Evolutionary conservation across 192 early-diverging fungal species (phyloP).

Genomic region (Linnemannia elongata): DNA sequence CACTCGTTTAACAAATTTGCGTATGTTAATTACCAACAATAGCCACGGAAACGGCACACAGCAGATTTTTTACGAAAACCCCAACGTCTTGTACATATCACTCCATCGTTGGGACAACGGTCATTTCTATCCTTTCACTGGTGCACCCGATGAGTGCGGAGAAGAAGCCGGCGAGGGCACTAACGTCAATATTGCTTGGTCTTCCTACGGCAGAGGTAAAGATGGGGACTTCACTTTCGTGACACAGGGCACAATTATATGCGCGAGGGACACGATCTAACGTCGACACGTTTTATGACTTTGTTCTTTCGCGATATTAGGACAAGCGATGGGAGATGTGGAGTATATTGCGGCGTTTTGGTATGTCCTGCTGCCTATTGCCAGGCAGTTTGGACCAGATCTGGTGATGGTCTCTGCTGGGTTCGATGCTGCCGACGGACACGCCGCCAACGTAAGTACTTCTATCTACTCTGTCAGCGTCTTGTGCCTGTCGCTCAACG

Average conservation of each 20-base stretch:
- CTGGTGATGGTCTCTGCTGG: slow-evolving; percentile 81
- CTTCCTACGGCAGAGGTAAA: slow-evolving; percentile 61
- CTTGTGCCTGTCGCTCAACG: no score
- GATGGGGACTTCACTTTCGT: background rate
- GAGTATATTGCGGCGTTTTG: slow-evolving; percentile 82
- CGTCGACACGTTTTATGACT: background rate
- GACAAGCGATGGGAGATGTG: slow-evolving; percentile 73
- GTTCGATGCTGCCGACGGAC: slow-evolving; percentile 81
- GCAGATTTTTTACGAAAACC: slow-evolving; percentile 76
- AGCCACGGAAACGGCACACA: slow-evolving; percentile 83
- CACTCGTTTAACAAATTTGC: no score
- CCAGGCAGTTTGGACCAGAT: slow-evolving; percentile 79
- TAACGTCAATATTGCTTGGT: slow-evolving; percentile 67
- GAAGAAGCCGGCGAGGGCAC: slow-evolving; percentile 64
- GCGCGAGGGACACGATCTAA: no score
- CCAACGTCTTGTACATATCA: slow-evolving; percentile 79
- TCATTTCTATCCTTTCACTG: slow-evolving; percentile 78
- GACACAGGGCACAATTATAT: background rate
- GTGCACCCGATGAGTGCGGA: slow-evolving; percentile 69
- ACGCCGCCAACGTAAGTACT: slow-evolving; percentile 66
- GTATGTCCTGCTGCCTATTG: slow-evolving; percentile 76
- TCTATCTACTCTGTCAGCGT: background rate
- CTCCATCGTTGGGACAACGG: slow-evolving; percentile 82
- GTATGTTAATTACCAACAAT: background rate
- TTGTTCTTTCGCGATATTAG: background rate